phyloP scores from a whole-genome alignment of 2,329 filamentous ascomycete species.

The Phoma sp. region DNA sequence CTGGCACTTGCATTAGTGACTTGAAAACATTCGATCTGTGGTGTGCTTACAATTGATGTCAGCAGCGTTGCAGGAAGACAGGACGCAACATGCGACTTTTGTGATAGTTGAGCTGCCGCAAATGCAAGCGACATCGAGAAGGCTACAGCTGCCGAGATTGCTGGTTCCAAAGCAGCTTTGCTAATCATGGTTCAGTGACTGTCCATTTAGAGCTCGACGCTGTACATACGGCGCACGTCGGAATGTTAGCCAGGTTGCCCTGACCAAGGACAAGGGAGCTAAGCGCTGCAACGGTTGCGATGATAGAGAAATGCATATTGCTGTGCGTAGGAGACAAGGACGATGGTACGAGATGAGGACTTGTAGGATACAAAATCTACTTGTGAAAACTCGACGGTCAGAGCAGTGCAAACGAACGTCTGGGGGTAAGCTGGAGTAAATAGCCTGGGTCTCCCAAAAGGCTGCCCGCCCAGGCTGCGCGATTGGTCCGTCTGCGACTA shows the following conservation, averaged over 20 bases:
- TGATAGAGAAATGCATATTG: conserved; percentile 38
- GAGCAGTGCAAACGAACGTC: neutral
- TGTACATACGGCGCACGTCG: conserved; percentile 36
- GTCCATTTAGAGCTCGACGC: neutral
- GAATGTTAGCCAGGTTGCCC: conserved; percentile 29
- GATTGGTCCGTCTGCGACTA: conserved; percentile 5
- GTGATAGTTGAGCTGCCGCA: conserved; percentile 48
- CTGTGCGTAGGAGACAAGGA: neutral
- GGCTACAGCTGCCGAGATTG: conserved; percentile 48
- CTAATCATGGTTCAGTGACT: conserved; percentile 18
- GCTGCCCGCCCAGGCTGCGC: neutral
- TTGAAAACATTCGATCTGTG: neutral
- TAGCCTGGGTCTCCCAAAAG: conserved; percentile 2
- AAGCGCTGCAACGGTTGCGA: conserved; percentile 32
- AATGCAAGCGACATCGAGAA: conserved; percentile 52
- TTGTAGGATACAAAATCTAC: neutral
- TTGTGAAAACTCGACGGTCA: neutral
- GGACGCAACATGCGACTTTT: conserved; percentile 54
- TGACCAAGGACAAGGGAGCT: conserved; percentile 36
- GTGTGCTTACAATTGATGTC: conserved; percentile 25
- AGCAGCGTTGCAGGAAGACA: conserved; percentile 48
- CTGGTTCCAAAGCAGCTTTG: conserved; percentile 45
- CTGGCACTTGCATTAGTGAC: conserved; percentile 32
- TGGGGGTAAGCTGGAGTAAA: conserved; percentile 10
- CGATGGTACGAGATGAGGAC: neutral